A percentile compares a stretch with the other conserved stretches of the same genome.
phyloP scores from a whole-genome alignment of 768 basidiomycete species.

The Lactarius trivialis region DNA sequence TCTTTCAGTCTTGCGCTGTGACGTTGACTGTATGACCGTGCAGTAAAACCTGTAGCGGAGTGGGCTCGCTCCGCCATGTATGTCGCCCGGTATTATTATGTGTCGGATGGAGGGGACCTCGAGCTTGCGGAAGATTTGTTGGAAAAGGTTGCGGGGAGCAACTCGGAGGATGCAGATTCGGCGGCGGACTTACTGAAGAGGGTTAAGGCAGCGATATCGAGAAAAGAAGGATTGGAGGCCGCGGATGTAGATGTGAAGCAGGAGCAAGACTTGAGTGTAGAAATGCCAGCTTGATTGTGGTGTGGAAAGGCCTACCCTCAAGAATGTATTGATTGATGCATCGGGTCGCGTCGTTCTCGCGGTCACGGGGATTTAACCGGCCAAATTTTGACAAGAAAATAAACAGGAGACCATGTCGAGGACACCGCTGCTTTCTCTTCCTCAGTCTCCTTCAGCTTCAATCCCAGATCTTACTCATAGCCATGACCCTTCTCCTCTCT shows the following conservation, averaged over 20 bases:
- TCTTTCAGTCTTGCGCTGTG: background rate
- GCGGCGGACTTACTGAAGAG: constrained; percentile 21
- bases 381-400: constrained; percentile 28
- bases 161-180: constrained; percentile 21
- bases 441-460: constrained; percentile 14
- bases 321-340: constrained; percentile 6
- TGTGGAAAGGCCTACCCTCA: constrained; percentile 24
- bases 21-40: constrained; percentile 26
- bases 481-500: background rate
- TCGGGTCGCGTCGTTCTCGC: constrained; percentile 23
- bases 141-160: constrained; percentile 42
- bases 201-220: constrained; percentile 19
- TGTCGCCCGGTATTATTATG: constrained; percentile 74
- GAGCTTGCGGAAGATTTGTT: constrained; percentile 65
- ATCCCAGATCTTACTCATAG: background rate
- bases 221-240: constrained; percentile 8
- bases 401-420: constrained; percentile 23
- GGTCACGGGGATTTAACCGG: constrained; percentile 26
- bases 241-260: constrained; percentile 7
- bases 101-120: constrained; percentile 56
- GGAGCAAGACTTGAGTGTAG: constrained; percentile 3
- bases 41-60: constrained; percentile 66
- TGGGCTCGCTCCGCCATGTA: constrained; percentile 80
- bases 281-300: constrained; percentile 8
- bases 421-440: constrained; percentile 15